phyloP scores from a whole-genome alignment of 2,329 filamentous ascomycete species.

The Botrytis galanthina region DNA sequence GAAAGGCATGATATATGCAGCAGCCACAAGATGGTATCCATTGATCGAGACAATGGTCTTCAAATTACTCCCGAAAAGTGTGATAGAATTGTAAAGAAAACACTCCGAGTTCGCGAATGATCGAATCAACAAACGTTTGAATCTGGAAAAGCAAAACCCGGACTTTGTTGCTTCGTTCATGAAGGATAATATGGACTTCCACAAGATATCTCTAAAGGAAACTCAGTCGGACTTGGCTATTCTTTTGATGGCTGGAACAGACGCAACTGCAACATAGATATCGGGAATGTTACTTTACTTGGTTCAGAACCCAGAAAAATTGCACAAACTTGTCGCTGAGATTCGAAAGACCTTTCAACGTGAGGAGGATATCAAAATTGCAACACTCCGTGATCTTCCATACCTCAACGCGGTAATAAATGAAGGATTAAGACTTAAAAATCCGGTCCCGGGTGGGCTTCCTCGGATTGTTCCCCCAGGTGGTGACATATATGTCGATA shows the following conservation, averaged over 20 bases:
- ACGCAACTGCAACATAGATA: not conserved
- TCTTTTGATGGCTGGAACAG: not conserved
- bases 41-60: not conserved
- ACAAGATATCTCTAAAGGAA: not conserved
- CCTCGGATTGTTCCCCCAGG: conserved; percentile 39
- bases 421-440: conserved; percentile 25
- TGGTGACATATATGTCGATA: not conserved
- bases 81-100: not conserved
- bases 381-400: not conserved
- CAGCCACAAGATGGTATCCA: not conserved
- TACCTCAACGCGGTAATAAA: conserved; percentile 28
- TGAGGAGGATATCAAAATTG: not conserved
- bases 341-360: not conserved
- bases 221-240: not conserved
- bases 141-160: not conserved
- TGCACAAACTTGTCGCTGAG: not conserved
- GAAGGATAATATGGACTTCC: not conserved
- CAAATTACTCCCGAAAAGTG: not conserved
- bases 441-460: conserved; percentile 25
- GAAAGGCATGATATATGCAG: not conserved
- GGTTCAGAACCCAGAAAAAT: not conserved
- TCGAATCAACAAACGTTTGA: not conserved
- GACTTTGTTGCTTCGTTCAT: conserved; percentile 1
- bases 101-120: not conserved
- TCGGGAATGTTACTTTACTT: not conserved